Percentiles rank a stretch among this genome's conserved stretches.
These are phyloP conservation scores for Tuber umbilicatum DNA, from an alignment of 495 filamentous ascomycete species.

Conservation along the genomic window DNA sequence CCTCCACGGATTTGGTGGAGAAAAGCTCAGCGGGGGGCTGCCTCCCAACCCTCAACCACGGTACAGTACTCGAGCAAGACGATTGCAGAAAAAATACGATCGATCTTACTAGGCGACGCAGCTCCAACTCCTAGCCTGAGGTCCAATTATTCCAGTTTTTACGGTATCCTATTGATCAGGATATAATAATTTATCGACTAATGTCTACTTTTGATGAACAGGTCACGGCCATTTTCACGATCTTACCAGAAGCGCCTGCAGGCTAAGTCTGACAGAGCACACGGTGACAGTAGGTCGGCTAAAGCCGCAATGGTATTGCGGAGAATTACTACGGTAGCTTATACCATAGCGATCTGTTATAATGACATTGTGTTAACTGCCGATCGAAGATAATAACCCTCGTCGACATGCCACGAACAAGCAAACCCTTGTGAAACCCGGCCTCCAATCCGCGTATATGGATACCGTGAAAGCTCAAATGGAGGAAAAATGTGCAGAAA, in stretches of 20 bases:
- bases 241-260: neutral
- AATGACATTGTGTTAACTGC: neutral
- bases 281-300: neutral
- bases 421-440: neutral
- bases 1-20: no score
- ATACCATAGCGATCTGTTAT: neutral
- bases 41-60: no score
- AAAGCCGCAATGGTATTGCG: neutral
- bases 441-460: neutral
- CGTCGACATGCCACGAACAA: neutral
- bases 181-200: neutral
- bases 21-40: no score
- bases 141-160: no score
- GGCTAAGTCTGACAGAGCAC: neutral
- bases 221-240: neutral
- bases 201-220: neutral
- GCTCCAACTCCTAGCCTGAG: no score
- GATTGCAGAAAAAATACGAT: no score
- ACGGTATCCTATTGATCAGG: no score
- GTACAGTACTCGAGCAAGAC: no score
- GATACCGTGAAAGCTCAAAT: no score
- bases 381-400: neutral
- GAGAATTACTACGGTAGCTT: neutral
- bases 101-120: no score
- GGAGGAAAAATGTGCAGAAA: no score